These are phyloP conservation scores for Lipomyces yamadae DNA, from an alignment of 805 yeast genomes.

Conservation along the genomic window DNA sequence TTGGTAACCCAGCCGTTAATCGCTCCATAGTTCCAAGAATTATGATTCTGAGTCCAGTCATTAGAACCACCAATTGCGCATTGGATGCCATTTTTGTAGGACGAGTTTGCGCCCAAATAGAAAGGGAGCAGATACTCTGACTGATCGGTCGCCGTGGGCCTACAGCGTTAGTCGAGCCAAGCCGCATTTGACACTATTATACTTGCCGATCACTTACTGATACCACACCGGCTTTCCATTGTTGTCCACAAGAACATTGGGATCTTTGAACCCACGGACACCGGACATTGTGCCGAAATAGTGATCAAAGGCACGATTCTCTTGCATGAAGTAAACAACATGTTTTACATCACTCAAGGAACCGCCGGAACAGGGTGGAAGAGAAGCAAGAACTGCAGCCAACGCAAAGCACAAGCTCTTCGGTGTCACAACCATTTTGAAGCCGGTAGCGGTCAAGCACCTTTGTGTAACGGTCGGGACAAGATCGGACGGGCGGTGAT, in stretches of 20 bases:
- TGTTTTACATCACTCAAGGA: constrained; percentile 25
- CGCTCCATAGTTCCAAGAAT: constrained; percentile 40
- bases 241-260: constrained; percentile 33
- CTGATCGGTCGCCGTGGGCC: constrained; percentile 17
- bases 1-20: constrained; percentile 40
- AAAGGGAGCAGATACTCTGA: constrained; percentile 39
- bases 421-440: too few species aligned
- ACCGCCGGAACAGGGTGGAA: too few species aligned
- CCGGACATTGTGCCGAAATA: constrained; percentile 43
- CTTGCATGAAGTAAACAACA: constrained; percentile 42
- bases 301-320: constrained; percentile 42
- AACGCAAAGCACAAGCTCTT: too few species aligned
- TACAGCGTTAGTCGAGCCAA: background rate
- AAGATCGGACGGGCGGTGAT: too few species aligned
- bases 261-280: constrained; percentile 42
- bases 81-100: constrained; percentile 38
- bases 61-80: constrained; percentile 41
- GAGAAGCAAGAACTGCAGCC: too few species aligned
- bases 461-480: too few species aligned
- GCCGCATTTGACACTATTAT: too few species aligned
- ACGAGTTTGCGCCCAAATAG: constrained; percentile 34
- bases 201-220: constrained; percentile 5
- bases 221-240: constrained; percentile 23
- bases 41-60: constrained; percentile 41
- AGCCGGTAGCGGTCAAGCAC: too few species aligned